phyloP scores from a whole-genome alignment of 2,329 filamentous ascomycete genomes.

The Cercospora nicotianae region DNA sequence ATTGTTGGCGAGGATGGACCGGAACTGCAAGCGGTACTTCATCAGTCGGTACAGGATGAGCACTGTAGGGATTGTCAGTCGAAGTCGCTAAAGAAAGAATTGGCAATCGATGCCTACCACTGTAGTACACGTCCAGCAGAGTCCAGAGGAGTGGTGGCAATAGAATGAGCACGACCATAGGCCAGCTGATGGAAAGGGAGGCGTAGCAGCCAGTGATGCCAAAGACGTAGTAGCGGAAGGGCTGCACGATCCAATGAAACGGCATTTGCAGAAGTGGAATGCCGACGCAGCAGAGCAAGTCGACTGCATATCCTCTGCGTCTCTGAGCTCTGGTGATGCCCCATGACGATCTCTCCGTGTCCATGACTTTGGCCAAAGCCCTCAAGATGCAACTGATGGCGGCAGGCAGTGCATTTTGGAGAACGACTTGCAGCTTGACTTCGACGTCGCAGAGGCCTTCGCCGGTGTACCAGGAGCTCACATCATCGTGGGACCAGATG shows the following conservation, averaged over 20 bases:
- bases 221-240: constrained; percentile 58
- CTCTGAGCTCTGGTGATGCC: constrained; percentile 52
- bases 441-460: constrained; percentile 64
- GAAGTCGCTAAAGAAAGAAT: background rate
- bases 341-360: constrained; percentile 57
- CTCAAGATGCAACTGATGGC: constrained; percentile 60
- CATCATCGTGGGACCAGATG: constrained; percentile 63
- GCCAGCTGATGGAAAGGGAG: constrained; percentile 58
- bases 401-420: constrained; percentile 54
- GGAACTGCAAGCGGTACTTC: constrained; percentile 60
- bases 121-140: constrained; percentile 56
- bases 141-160: constrained; percentile 60
- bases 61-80: constrained; percentile 43
- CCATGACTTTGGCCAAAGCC: constrained; percentile 60
- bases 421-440: constrained; percentile 57
- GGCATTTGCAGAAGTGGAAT: constrained; percentile 57
- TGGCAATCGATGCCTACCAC: constrained; percentile 47
- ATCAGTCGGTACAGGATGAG: constrained; percentile 61
- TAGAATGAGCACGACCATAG: constrained; percentile 54
- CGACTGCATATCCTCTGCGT: constrained; percentile 50
- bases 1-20: constrained; percentile 54
- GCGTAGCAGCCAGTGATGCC: constrained; percentile 61
- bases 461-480: constrained; percentile 58
- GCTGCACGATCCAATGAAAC: constrained; percentile 61
- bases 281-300: constrained; percentile 57